Base-by-base conservation (phyloP, 2,329 filamentous ascomycete species). In the Scleromitrula shiraiana region DNA sequence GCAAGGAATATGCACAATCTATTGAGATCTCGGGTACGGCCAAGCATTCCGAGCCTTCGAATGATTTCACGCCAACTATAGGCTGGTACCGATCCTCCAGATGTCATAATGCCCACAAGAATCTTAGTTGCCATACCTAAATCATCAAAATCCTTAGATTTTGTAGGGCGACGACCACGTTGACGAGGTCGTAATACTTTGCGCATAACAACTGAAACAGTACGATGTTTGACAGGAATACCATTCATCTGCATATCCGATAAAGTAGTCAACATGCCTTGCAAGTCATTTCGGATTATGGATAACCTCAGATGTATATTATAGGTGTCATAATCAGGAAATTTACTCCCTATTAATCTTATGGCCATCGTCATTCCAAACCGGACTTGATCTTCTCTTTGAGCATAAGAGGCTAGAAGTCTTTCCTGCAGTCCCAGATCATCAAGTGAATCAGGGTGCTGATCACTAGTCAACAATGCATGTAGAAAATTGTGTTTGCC, bases 371-470 rank as follows among this genome's bases (percentile, higher is more conserved):
- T 78, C 45, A 78, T 67, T 49, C 77, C 73, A 43, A 76, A 75
- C 49, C 73, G 71, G 14, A 58, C 55, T 68, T 69, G 72, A 50
- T 82, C 73, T 38, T 67, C 65, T 24, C 64, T 62, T n/a, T 69
- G 62, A 20, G 78, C 68, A 57, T 77, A 79, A 10, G 68, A 68
- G 4, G 67, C 54, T 2, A 85, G 66, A 4, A 84, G 64, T 3
- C 66, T 64, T 52, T 77, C 71, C 57, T 83, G 80, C 9, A 76
- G 64, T 5, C 66, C 53, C 5, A 52, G 54, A 57, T 85, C 74
- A 54, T 80, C 79, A 41, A 82, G 73, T 7, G 74, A 70, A 51
- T 83, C 80, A 2, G 80, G 80, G 64, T 85, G 81, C 50, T 82
- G 75, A 59, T 85, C 81, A 54, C 73, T 81, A 32, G 70, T 67